Base-by-base conservation (phyloP, 306 rosid genomes). In the Benincasa hispida region DNA sequence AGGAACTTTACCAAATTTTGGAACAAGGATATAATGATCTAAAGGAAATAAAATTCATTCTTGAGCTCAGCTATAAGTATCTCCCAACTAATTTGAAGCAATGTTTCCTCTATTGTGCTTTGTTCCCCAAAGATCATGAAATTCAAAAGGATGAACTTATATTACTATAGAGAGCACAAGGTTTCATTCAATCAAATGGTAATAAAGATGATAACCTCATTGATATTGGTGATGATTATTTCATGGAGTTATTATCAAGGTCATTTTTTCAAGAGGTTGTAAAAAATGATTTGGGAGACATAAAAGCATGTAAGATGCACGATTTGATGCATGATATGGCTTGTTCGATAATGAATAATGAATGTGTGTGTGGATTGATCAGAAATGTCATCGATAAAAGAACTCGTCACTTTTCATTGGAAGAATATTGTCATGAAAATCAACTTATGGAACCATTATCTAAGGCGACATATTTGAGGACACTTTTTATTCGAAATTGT, bases 101-200 rank as follows among this genome's bases (percentile, higher is more conserved):
- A 30, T 77, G 75, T 66, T 77, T 77, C 35, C 1, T 47, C 3
- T 53, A 76, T 19, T 76, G 79, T 24, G 9, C 27, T 32, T 32
- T 32, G 34, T 32, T 32, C 4, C 79, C 79, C 15, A 59, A 76
- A 60, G 42, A 59, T 39, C 12, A 24, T 9, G 2, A 41, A 0
- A 41, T 76, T 59, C 2, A 0, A 45, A 69, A 69, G 37, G 42
- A 58, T 41, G 59, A 15, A 10, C 0, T 69, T 19, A 15, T 69
- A 13, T 0, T 1, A 28, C 59, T 3, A 34, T 87, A 87, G 87
- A 48, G 63, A 0, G 82, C 88, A 5, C 83, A 87, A 80, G 86
- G 88, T 10, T 42, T 76, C 11, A 2, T 60, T 47, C 53, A 17
- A 27, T 1, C 79, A 35, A 35, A 35, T 35, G 41, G 41, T 0